Conservation (phyloP, 129 eudicot genomes). For the Flaveria bidentis region DNA sequence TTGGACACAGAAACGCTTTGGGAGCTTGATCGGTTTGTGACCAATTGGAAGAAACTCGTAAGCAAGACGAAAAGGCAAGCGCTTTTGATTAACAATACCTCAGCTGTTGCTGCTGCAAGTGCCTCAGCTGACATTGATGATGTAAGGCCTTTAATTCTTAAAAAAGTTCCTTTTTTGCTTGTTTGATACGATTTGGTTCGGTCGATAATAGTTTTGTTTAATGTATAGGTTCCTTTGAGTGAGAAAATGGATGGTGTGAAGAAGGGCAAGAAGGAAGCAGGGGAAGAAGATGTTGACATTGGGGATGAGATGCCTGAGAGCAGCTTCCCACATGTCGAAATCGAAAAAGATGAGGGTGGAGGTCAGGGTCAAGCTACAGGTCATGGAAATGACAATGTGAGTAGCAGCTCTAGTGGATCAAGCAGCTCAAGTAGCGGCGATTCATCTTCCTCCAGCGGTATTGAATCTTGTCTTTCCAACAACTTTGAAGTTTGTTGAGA, state of each 20-base stretch:
- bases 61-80: slow-evolving; percentile 89
- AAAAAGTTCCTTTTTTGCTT: background rate
- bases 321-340: slow-evolving; percentile 80
- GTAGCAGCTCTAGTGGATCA: slow-evolving; percentile 84
- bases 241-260: slow-evolving; percentile 51
- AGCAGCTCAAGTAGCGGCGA: slow-evolving; percentile 93
- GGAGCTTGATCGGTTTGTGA: slow-evolving; percentile 93
- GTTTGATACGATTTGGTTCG: background rate
- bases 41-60: slow-evolving; percentile 86
- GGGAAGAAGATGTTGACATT: slow-evolving; percentile 84
- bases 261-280: slow-evolving; percentile 59
- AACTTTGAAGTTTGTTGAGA: slow-evolving; percentile 16
- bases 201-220: slow-evolving; percentile 1
- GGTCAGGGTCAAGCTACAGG: slow-evolving; percentile 41
- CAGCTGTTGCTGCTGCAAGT: slow-evolving; percentile 1
- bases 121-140: slow-evolving; percentile 49
- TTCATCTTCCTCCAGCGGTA: slow-evolving; percentile 96
- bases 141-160: slow-evolving; percentile 41
- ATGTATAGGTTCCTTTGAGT: slow-evolving; percentile 40
- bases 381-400: slow-evolving; percentile 44
- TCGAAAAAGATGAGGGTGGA: slow-evolving; percentile 79
- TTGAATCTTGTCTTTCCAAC: slow-evolving; percentile 44
- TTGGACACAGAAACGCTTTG: slow-evolving; percentile 85
- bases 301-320: slow-evolving; percentile 89
- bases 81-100: slow-evolving; percentile 43